Evolutionary conservation across 345 rosid species (phyloP), one percentile per base, ranked within the genome.

Genomic region (Salix exigua): DNA sequence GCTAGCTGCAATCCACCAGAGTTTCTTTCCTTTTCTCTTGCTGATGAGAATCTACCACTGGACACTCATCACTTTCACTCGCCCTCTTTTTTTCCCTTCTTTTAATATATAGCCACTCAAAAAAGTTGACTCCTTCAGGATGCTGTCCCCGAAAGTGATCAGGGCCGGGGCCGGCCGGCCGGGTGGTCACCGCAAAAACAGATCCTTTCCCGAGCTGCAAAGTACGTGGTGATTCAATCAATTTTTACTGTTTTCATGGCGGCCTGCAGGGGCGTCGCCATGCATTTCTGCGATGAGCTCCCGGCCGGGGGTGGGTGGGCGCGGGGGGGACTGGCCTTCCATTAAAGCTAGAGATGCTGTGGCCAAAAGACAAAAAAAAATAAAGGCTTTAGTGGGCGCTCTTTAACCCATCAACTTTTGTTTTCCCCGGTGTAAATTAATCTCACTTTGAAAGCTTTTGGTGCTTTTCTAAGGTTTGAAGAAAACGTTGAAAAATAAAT

Each of bases 81-180:
- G 21, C 30, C 26, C 42, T 16, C 19, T 48, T 61, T 62, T 67
- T 72, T 44, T 6, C 44, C 44, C 10, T 12, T 68, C 71, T 64
- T 46, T 65, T 74, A 72, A 72, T 30, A 2, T 30, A 1, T 26
- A 64, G 82, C 76, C 66, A 81, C 75, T 80, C 71, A 66, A 78
- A 55, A 81, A 76, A 70, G 82, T 23, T 28, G 25, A 14, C 19
- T 44, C 73, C 76, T 63, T 38, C 19, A 35, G 53, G 58, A 48
- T 77, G 71, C 80, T 64, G 38, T 35, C 63, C 6, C 74, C 31
- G n/a, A 75, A 51, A 51, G 64, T 37, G 42, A 48, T 33, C 37
- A 33, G 30, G n/a, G n/a, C n/a, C n/a, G n/a, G 37, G 37, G 65
- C 28, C 14, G 16, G 30, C 14, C 61, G 23, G 38, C 21, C 5